phyloP scores from a whole-genome alignment of 306 rosid genomes.

The Vigna mungo region DNA sequence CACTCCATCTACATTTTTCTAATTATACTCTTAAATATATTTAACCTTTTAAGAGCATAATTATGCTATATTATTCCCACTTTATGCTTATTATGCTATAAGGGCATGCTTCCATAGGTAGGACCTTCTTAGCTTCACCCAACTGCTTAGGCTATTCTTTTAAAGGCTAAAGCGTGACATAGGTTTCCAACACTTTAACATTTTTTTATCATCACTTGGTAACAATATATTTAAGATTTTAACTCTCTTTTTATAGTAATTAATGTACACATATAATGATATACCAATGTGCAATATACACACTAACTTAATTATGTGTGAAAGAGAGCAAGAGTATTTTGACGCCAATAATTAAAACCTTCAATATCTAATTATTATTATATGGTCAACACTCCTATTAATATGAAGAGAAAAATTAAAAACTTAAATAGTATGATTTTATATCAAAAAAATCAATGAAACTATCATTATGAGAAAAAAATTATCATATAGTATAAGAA shows the following conservation, averaged over 20 bases:
- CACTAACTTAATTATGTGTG: not conserved
- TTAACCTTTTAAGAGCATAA: not conserved
- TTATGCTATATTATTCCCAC: too few species aligned
- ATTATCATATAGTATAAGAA: too few species aligned
- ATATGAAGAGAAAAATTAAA: not conserved
- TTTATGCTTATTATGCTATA: not conserved
- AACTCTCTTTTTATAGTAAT: not conserved
- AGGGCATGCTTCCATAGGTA: not conserved
- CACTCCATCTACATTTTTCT: not conserved
- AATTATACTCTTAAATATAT: not conserved
- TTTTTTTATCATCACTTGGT: not conserved
- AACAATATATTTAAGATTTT: not conserved
- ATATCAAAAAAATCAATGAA: not conserved
- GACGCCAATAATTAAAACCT: not conserved
- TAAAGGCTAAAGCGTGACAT: not conserved
- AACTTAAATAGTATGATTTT: not conserved
- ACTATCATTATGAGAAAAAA: not conserved
- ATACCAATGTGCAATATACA: not conserved
- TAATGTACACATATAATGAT: not conserved
- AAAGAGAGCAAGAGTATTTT: not conserved
- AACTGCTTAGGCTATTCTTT: not conserved
- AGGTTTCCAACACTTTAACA: not conserved
- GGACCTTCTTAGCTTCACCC: not conserved
- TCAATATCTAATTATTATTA: not conserved
- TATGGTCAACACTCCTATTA: too few species aligned